Conservation (phyloP, 345 rosid species). For the Brassica juncea region DNA sequence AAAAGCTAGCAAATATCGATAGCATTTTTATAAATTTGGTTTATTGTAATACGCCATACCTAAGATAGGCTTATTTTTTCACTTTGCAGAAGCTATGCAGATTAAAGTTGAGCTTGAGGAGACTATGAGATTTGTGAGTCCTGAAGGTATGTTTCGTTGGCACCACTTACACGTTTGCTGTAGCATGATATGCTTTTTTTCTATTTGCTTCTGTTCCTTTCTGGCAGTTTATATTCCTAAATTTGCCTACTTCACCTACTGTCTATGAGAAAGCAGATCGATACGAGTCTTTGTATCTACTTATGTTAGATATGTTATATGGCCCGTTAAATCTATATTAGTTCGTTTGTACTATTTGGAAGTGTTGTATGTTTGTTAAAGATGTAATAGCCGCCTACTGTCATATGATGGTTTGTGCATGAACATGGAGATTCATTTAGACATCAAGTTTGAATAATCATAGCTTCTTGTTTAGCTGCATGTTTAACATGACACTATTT, state of each 20-base stretch:
- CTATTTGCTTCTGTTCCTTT: conserved; percentile 19
- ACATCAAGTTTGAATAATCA: conserved; percentile 21
- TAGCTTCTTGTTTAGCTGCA: conserved; percentile 22
- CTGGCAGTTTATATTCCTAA: conserved; percentile 20
- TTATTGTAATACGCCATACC: background rate
- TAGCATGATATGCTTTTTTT: conserved; percentile 21
- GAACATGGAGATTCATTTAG: conserved; percentile 26
- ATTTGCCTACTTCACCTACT: conserved; percentile 7
- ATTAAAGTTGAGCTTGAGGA: conserved; percentile 55
- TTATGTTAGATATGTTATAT: conserved; percentile 12
- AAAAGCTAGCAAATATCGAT: background rate
- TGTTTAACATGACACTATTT: conserved; percentile 29
- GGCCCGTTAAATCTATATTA: background rate
- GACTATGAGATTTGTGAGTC: conserved; percentile 49
- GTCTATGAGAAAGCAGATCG: background rate
- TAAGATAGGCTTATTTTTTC: conserved; percentile 19
- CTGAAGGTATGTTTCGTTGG: conserved; percentile 56
- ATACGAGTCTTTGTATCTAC: conserved; percentile 8
- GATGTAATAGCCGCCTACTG: conserved; percentile 17
- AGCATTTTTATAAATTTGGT: conserved; percentile 16
- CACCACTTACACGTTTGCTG: conserved; percentile 30
- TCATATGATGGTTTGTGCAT: conserved; percentile 22
- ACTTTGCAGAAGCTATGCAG: conserved; percentile 70
- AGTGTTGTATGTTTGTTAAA: conserved; percentile 12
- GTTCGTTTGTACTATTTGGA: conserved; percentile 2